These are phyloP conservation scores for Angophora floribunda DNA, from an alignment of 345 rosid genomes.

Conservation along the genomic window DNA sequence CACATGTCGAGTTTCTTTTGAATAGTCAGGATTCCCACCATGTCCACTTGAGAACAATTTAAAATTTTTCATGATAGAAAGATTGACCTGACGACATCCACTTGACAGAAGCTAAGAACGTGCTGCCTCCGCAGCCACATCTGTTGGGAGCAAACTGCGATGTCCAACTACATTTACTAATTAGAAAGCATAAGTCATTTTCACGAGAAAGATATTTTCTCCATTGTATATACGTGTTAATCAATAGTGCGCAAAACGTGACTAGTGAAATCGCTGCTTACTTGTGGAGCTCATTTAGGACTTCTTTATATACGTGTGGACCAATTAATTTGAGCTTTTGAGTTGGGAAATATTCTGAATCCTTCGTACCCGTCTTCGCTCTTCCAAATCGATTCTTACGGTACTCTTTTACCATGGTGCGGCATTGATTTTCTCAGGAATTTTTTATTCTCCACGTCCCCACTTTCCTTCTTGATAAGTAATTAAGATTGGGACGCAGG, in stretches of 20 bases:
- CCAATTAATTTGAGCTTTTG: not conserved
- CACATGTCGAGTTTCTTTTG: not conserved
- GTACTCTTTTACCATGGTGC: not conserved
- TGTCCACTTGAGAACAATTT: not conserved
- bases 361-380: rapidly evolving
- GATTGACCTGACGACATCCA: too few relatives aligned
- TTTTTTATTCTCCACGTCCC: not conserved
- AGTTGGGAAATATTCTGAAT: not conserved
- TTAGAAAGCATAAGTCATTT: not conserved
- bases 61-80: too few relatives aligned
- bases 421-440: not conserved
- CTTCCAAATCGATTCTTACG: not conserved
- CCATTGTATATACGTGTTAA: not conserved
- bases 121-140: not conserved
- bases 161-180: not conserved
- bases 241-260: not conserved
- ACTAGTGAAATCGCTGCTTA: not conserved
- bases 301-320: not conserved
- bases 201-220: not conserved
- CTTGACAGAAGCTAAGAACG: too few relatives aligned
- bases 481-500: not conserved
- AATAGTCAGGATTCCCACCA: not conserved
- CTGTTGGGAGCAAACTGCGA: not conserved
- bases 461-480: not conserved
- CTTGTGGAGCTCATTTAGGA: not conserved